phyloP scores from a whole-genome alignment of 164 flowering plant genomes.

The Magnolia officinalis region DNA sequence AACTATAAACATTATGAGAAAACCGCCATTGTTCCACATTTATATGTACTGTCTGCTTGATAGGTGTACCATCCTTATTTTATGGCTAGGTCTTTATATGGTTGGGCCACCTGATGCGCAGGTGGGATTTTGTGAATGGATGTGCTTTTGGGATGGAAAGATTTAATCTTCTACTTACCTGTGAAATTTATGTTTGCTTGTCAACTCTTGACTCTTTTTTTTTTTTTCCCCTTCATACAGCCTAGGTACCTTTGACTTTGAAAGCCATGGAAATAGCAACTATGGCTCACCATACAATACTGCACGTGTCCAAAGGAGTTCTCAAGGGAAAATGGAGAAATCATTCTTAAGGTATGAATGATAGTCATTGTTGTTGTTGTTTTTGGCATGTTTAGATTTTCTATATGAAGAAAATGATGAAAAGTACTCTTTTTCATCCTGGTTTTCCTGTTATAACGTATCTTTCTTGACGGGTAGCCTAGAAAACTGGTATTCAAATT shows the following conservation, averaged over 20 bases:
- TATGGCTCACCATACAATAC: conserved; percentile 76
- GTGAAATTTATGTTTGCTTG: background rate
- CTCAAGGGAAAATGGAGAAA: conserved; percentile 99
- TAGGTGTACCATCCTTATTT: no score
- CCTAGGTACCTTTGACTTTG: conserved; percentile 76
- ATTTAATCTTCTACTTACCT: no score
- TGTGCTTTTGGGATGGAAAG: no score
- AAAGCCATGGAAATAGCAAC: conserved; percentile 76
- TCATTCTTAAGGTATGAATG: conserved; percentile 79
- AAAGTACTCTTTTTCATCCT: background rate
- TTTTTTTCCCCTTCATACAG: conserved; percentile 37
- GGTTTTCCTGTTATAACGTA: background rate
- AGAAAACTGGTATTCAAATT: background rate
- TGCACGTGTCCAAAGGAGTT: conserved; percentile 56
- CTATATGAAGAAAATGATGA: background rate
- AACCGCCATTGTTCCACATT: background rate
- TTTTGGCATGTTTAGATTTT: background rate
- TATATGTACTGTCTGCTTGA: background rate
- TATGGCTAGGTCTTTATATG: background rate
- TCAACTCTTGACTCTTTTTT: background rate
- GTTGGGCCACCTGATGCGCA: background rate
- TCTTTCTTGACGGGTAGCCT: background rate
- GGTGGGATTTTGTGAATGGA: background rate
- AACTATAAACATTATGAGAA: no score
- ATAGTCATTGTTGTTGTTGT: background rate